These are phyloP conservation scores for Magnusiomyces sp. DNA, from an alignment of 1,139 yeast genomes.

Conservation along the genomic window DNA sequence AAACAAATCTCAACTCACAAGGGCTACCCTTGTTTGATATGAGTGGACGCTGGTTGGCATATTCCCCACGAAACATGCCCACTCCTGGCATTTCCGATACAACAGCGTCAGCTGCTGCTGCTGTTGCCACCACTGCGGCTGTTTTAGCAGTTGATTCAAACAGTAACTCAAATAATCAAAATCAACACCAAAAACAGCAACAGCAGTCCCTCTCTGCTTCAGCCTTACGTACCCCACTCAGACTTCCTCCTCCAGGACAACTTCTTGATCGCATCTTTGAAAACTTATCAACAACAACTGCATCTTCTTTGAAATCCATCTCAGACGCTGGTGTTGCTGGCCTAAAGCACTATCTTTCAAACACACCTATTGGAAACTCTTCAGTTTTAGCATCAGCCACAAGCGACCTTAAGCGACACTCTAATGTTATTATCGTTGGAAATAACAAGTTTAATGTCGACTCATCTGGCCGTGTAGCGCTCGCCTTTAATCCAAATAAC, in stretches of 20 bases:
- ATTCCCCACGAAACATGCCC: conserved; percentile 15
- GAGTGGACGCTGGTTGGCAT: conserved; percentile 25
- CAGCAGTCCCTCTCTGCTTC: neutral
- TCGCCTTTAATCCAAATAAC: neutral
- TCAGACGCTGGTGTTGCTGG: conserved; percentile 28
- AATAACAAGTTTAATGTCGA: conserved; percentile 6
- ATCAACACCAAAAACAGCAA: too few species aligned
- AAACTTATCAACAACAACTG: conserved; percentile 24
- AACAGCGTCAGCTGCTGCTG: neutral
- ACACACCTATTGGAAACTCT: conserved; percentile 6
- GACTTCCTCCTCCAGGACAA: conserved; percentile 26
- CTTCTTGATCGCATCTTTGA: conserved; percentile 25
- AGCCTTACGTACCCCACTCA: conserved; percentile 21
- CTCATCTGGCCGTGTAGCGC: conserved; percentile 7
- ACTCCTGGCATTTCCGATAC: neutral
- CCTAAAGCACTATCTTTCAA: conserved; percentile 20
- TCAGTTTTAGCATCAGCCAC: conserved; percentile 7
- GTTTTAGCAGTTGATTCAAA: neutral
- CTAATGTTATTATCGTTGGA: conserved; percentile 9
- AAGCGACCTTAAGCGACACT: conserved; percentile 7
- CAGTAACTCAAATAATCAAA: neutral
- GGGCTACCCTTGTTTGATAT: conserved; percentile 24
- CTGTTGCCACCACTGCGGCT: conserved; percentile 3
- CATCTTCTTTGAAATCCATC: conserved; percentile 24
- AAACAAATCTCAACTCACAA: conserved; percentile 18